Conservation (phyloP, 768 basidiomycete genomes). For the Holtermannia corniformis region DNA sequence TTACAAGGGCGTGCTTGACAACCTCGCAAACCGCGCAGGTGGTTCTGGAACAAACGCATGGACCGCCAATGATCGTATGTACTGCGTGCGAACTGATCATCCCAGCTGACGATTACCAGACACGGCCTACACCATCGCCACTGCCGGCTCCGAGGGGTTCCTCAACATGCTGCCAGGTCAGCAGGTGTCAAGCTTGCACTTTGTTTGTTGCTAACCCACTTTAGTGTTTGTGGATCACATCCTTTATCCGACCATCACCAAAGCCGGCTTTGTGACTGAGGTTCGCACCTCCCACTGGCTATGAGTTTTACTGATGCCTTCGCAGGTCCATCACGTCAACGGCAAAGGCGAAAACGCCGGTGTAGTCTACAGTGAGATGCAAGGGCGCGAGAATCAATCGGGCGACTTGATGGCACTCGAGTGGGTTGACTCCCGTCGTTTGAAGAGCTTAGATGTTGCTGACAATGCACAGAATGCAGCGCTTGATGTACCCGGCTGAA, state of each 20-base stretch:
- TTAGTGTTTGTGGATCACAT: slow-evolving; percentile 94
- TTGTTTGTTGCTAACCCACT: slow-evolving; percentile 43
- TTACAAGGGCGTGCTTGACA: slow-evolving; percentile 90
- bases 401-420: slow-evolving; percentile 79
- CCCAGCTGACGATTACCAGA: slow-evolving; percentile 48
- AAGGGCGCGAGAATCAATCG: slow-evolving; percentile 71
- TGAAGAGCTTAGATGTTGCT: slow-evolving; percentile 6
- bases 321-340: slow-evolving; percentile 87
- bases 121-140: slow-evolving; percentile 90
- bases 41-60: slow-evolving; percentile 64
- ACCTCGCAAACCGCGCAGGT: slow-evolving; percentile 77
- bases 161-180: slow-evolving; percentile 42
- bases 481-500: slow-evolving; percentile 63
- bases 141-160: slow-evolving; percentile 82
- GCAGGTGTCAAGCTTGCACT: too few species aligned
- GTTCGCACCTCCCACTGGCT: slow-evolving; percentile 11
- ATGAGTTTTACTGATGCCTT: slow-evolving; percentile 10
- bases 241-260: slow-evolving; percentile 85
- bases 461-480: slow-evolving; percentile 53
- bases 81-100: neutral
- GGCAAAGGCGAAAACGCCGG: slow-evolving; percentile 82
- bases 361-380: slow-evolving; percentile 64
- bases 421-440: slow-evolving; percentile 45
- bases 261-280: slow-evolving; percentile 68
- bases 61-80: slow-evolving; percentile 59